Evolutionary conservation across 148 eudicot genomes (phyloP).

Genomic region (Rhododendron ferrugineum): DNA sequence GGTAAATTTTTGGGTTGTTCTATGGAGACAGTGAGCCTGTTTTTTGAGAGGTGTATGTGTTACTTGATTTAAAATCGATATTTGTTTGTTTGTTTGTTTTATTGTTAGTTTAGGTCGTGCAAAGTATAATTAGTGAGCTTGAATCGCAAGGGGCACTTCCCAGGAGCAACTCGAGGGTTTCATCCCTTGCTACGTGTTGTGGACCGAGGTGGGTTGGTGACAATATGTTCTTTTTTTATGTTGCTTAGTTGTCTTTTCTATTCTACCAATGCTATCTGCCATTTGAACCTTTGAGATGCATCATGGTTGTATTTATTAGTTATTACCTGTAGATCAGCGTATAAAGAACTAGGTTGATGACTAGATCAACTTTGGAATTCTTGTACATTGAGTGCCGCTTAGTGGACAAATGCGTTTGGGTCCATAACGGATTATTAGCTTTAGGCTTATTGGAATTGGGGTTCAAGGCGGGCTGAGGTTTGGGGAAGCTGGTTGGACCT

Average conservation of each 20-base stretch:
- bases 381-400: background rate
- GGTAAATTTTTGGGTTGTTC: constrained; percentile 30
- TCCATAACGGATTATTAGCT: background rate
- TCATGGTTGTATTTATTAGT: background rate
- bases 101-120: constrained; percentile 64
- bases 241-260: background rate
- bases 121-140: constrained; percentile 91
- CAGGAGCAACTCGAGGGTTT: constrained; percentile 96
- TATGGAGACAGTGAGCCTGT: background rate
- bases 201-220: constrained; percentile 77
- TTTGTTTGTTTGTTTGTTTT: background rate
- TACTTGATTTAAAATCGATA: background rate
- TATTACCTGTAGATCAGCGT: background rate
- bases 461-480: background rate
- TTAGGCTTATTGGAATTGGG: background rate
- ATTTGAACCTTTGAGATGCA: background rate
- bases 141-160: constrained; percentile 98
- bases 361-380: background rate
- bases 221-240: background rate
- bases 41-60: too few relatives aligned
- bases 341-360: background rate
- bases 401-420: background rate
- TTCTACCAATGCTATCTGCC: background rate
- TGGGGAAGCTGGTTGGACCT: background rate
- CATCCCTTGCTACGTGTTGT: constrained; percentile 96